Conservation (phyloP, 768 basidiomycete species). For the Lactarius sanguifluus region DNA sequence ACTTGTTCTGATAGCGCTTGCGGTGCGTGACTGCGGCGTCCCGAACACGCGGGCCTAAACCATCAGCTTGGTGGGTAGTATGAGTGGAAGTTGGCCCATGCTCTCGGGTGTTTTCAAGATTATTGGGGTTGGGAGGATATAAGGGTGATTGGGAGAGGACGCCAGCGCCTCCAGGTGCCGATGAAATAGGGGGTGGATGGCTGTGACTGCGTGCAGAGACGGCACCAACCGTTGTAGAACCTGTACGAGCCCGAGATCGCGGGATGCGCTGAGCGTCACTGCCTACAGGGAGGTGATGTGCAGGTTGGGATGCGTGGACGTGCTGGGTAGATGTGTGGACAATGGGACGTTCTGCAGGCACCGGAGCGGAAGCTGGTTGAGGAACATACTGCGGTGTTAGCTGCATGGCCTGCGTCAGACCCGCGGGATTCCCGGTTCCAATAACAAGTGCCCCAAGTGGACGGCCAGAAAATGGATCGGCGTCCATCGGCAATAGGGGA, state of each 20-base stretch:
- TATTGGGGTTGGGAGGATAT: neutral
- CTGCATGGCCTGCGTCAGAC: neutral
- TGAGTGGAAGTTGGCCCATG: neutral
- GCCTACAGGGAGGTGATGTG: neutral
- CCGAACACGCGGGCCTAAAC: slow-evolving; percentile 1
- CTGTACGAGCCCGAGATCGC: neutral
- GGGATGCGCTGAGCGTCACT: slow-evolving; percentile 4
- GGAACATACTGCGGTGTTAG: slow-evolving; percentile 2
- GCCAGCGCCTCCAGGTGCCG: neutral
- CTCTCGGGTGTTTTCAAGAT: neutral
- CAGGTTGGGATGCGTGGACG: neutral
- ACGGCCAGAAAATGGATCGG: slow-evolving; percentile 6
- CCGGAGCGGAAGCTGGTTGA: slow-evolving; percentile 4
- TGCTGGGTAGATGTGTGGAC: neutral
- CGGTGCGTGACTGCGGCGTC: neutral
- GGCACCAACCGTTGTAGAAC: neutral
- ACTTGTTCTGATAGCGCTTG: neutral
- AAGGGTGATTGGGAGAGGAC: neutral
- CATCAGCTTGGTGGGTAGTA: neutral
- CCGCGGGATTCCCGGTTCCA: neutral
- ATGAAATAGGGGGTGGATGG: slow-evolving; percentile 6
- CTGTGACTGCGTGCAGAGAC: slow-evolving; percentile 12
- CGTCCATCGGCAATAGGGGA: slow-evolving; percentile 20
- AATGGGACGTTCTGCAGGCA: neutral
- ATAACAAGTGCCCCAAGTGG: slow-evolving; percentile 10